Percentiles rank a stretch among this genome's conserved stretches.
Conservation (phyloP, 2,329 filamentous ascomycete species). For the Alternaria sp. region DNA sequence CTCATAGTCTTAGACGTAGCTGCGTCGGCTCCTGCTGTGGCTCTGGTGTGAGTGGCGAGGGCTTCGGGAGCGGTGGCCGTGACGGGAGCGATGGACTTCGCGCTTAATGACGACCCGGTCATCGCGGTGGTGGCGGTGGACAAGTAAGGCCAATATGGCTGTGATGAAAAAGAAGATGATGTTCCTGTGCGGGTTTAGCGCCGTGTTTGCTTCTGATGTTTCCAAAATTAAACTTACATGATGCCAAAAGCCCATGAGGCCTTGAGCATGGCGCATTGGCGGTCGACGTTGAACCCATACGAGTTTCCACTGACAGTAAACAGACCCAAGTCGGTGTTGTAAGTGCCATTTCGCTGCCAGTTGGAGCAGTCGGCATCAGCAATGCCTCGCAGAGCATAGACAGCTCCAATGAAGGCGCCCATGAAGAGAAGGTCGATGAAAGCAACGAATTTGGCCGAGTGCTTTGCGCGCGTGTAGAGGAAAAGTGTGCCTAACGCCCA, state of each 20-base stretch:
- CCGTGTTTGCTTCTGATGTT: background rate
- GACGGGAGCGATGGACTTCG: slow-evolving; percentile 58
- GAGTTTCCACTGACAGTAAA: slow-evolving; percentile 64
- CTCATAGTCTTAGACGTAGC: slow-evolving; percentile 42
- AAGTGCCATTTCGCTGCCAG: slow-evolving; percentile 63
- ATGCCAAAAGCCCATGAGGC: slow-evolving; percentile 88
- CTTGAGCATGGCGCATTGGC: slow-evolving; percentile 92
- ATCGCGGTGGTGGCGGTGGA: slow-evolving; percentile 55
- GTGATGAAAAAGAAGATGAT: slow-evolving; percentile 52
- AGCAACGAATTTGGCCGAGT: slow-evolving; percentile 67
- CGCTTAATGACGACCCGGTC: slow-evolving; percentile 63
- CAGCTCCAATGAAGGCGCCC: slow-evolving; percentile 69
- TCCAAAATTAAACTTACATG: slow-evolving; percentile 65
- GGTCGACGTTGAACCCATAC: slow-evolving; percentile 67
- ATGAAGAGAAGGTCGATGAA: slow-evolving; percentile 69
- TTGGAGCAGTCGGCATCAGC: slow-evolving; percentile 71
- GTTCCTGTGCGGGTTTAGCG: slow-evolving; percentile 46
- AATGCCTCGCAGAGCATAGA: slow-evolving; percentile 66
- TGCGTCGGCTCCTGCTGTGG: slow-evolving; percentile 51
- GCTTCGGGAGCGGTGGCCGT: slow-evolving; percentile 53
- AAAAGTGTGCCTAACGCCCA: slow-evolving; percentile 69
- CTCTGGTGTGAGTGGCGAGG: slow-evolving; percentile 47
- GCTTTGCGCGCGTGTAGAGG: slow-evolving; percentile 65
- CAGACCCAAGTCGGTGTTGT: slow-evolving; percentile 65
- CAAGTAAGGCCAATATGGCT: slow-evolving; percentile 68